These are phyloP conservation scores for Boletus mariae DNA, from an alignment of 1,284 basidiomycete species.

Conservation along the genomic window DNA sequence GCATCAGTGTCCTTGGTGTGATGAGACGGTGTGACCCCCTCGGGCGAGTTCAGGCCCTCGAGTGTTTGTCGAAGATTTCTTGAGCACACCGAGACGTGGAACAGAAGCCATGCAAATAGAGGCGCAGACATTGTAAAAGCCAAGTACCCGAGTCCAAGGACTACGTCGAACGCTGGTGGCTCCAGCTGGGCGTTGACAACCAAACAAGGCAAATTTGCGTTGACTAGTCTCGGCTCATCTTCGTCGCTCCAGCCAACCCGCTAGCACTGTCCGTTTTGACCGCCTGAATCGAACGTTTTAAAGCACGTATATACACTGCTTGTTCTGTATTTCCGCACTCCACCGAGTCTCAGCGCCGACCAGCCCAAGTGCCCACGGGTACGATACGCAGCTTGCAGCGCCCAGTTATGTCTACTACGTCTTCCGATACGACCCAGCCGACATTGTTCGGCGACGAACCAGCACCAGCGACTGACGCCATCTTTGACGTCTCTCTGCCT, in stretches of 20 bases:
- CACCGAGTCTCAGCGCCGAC: neutral
- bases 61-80: neutral
- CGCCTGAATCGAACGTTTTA: neutral
- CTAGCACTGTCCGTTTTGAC: too few species aligned
- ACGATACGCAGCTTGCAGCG: neutral
- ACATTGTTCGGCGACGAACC: slow-evolving; percentile 31
- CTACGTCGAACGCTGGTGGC: too few species aligned
- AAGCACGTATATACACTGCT: slow-evolving; percentile 1
- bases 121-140: neutral
- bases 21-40: neutral
- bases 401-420: slow-evolving; percentile 25
- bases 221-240: too few species aligned
- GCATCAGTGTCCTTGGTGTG: neutral
- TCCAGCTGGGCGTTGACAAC: neutral
- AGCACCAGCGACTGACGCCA: slow-evolving; percentile 7
- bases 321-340: neutral
- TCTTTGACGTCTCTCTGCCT: slow-evolving; percentile 8
- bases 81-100: neutral
- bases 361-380: neutral
- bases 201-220: slow-evolving; percentile 13
- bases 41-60: neutral
- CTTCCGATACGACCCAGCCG: slow-evolving; percentile 28
- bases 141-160: too few species aligned
- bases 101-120: slow-evolving; percentile 8
- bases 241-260: too few species aligned